Evolutionary conservation across 257 asterid species (phyloP), one percentile per base, ranked within the genome.

Genomic region (Schizonepeta tenuifolia): DNA sequence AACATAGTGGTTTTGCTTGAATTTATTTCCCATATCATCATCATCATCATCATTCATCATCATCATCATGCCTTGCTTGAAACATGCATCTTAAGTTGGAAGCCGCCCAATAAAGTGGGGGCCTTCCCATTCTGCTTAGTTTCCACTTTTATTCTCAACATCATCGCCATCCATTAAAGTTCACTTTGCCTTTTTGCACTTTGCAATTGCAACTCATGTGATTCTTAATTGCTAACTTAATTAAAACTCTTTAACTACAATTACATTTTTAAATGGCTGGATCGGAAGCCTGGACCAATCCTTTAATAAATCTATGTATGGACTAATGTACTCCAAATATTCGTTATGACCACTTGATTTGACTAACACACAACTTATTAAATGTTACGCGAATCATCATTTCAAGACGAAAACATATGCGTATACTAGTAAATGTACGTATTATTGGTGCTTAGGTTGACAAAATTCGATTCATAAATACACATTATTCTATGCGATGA

Each of bases 81-180:
- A 57, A 54, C 3, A 24, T 24, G 26, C 28, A 68, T 33, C 10
- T 38, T 65, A 20, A 54, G 61, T 33, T 75, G 69, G 33, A 44
- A 72, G 71, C 71, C 41, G 65, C 71, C 57, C 71, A 53, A 64
- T 21, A 56, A 40, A 31, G 68, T 65, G 78, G 78, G 75, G 73
- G 51, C 58, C 61, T 55, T 10, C 33, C 6, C 64, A 12, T 59
- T 61, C 6, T 72, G 36, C n/a, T 6, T 64, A 10, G 4, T 73
- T 55, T 55, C 51, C 53, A 41, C 6, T 65, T 65, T 17, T 64
- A 40, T 35, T 21, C 13, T 35, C 18, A 36, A 9, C 70, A 71
- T 5, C 8, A 12, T 47, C 62, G 1, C 28, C 69, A 50, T 21
- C 69, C 70, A 47, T 46, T 13, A 47, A 72, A 71, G 54, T 38